Percentiles rank a stretch among this genome's conserved stretches.
These are phyloP conservation scores for Metschnikowia aberdeeniae DNA, from an alignment of 805 yeast species.

Conservation along the genomic window DNA sequence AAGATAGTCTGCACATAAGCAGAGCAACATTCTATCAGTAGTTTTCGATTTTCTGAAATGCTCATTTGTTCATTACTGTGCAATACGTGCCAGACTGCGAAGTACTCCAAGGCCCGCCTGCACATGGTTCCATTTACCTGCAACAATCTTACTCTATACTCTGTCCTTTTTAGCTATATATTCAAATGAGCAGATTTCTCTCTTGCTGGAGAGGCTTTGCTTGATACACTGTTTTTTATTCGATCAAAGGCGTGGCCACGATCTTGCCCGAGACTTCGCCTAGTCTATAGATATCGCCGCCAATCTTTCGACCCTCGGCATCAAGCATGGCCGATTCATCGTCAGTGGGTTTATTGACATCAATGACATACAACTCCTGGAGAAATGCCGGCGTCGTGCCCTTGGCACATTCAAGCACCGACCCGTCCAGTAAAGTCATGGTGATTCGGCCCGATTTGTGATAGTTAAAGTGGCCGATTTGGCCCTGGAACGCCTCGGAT, in stretches of 20 bases:
- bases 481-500: slow-evolving; percentile 40
- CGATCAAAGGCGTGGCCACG: slow-evolving; percentile 17
- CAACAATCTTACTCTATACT: no score
- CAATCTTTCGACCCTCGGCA: slow-evolving; percentile 15
- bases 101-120: no score
- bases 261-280: slow-evolving; percentile 17
- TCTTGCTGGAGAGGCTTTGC: background rate
- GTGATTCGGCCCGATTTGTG: slow-evolving; percentile 84
- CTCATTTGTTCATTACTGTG: no score
- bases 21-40: no score
- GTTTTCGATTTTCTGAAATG: no score
- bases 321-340: slow-evolving; percentile 23
- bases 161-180: no score
- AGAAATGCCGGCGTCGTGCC: slow-evolving; percentile 68
- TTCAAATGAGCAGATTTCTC: no score
- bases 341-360: slow-evolving; percentile 27
- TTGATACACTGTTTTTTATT: background rate
- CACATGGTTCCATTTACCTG: no score
- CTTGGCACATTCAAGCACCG: slow-evolving; percentile 58
- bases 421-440: slow-evolving; percentile 65
- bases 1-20: no score
- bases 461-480: slow-evolving; percentile 66
- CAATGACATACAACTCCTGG: slow-evolving; percentile 67
- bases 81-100: no score
- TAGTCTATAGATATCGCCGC: slow-evolving; percentile 15